A percentile compares a stretch with the other conserved stretches of the same genome.
phyloP scores from a whole-genome alignment of 2,329 filamentous ascomycete genomes.

The Aaosphaeria pasadenensis region DNA sequence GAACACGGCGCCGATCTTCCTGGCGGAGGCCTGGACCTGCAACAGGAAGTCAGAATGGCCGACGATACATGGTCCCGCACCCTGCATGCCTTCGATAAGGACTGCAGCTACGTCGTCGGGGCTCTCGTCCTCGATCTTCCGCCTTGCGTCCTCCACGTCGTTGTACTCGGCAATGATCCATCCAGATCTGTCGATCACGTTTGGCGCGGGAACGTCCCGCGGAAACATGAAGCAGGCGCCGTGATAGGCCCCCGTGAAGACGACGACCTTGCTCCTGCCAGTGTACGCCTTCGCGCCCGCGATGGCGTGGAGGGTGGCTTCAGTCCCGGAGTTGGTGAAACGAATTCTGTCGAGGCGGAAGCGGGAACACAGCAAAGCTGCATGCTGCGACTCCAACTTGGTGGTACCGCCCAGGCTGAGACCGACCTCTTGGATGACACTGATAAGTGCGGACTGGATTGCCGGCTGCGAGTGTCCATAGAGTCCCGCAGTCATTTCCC shows the following conservation, averaged over 20 bases:
- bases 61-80: conserved; percentile 57
- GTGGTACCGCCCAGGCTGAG: conserved; percentile 25
- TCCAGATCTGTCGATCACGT: conserved; percentile 52
- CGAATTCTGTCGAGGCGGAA: conserved; percentile 20
- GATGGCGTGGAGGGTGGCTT: conserved; percentile 25
- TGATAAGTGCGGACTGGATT: conserved; percentile 17
- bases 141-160: conserved; percentile 47
- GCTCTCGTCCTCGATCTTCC: conserved; percentile 38
- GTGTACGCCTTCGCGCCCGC: conserved; percentile 47
- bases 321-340: conserved; percentile 29
- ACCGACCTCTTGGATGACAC: conserved; percentile 30
- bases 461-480: conserved; percentile 29
- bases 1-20: conserved; percentile 54
- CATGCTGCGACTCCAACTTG: conserved; percentile 15
- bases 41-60: conserved; percentile 52
- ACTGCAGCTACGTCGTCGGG: conserved; percentile 56
- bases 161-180: conserved; percentile 64
- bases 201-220: conserved; percentile 35
- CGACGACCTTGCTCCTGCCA: conserved; percentile 38
- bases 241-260: conserved; percentile 54
- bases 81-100: conserved; percentile 65
- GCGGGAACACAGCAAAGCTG: conserved; percentile 16
- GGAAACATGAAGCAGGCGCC: conserved; percentile 53
- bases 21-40: conserved; percentile 49
- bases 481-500: conserved; percentile 24